Conservation (phyloP, 2,329 filamentous ascomycete species). For the Raffaelea ambrosiae region DNA sequence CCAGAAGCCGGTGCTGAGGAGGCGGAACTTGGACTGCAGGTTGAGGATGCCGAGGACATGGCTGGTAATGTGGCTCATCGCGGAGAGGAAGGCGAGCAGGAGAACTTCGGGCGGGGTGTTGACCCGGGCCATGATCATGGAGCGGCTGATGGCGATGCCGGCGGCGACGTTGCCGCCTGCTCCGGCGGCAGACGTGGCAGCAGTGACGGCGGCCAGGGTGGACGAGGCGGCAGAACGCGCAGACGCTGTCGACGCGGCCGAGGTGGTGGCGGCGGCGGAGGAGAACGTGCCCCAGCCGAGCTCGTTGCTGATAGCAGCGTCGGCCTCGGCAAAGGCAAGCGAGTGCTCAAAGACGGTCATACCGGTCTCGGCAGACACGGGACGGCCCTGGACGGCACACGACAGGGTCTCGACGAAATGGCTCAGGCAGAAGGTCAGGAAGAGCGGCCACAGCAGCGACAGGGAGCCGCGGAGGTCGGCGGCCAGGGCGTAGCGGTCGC, state of each 20-base stretch:
- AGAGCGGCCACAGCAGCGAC: slow-evolving; percentile 66
- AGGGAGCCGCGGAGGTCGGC: slow-evolving; percentile 66
- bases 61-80: slow-evolving; percentile 80
- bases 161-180: slow-evolving; percentile 16
- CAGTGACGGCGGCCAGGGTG: slow-evolving; percentile 5
- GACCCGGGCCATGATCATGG: slow-evolving; percentile 66
- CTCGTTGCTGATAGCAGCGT: slow-evolving; percentile 75
- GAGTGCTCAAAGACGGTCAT: slow-evolving; percentile 98
- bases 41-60: slow-evolving; percentile 75
- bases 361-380: slow-evolving; percentile 74
- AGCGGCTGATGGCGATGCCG: slow-evolving; percentile 45
- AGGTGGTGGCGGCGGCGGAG: slow-evolving; percentile 25
- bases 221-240: slow-evolving; percentile 13
- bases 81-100: slow-evolving; percentile 77
- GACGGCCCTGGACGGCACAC: slow-evolving; percentile 78
- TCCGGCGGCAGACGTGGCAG: background rate
- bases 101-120: slow-evolving; percentile 88
- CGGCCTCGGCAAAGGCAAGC: slow-evolving; percentile 89
- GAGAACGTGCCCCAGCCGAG: slow-evolving; percentile 61
- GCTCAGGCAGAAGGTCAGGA: slow-evolving; percentile 60
- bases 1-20: slow-evolving; percentile 84
- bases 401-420: slow-evolving; percentile 85
- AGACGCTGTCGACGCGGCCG: slow-evolving; percentile 16
- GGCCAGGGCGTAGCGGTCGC: slow-evolving; percentile 38
- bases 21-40: slow-evolving; percentile 68